Conservation (phyloP, 2,329 filamentous ascomycete species). For the Colletotrichum tropicale region DNA sequence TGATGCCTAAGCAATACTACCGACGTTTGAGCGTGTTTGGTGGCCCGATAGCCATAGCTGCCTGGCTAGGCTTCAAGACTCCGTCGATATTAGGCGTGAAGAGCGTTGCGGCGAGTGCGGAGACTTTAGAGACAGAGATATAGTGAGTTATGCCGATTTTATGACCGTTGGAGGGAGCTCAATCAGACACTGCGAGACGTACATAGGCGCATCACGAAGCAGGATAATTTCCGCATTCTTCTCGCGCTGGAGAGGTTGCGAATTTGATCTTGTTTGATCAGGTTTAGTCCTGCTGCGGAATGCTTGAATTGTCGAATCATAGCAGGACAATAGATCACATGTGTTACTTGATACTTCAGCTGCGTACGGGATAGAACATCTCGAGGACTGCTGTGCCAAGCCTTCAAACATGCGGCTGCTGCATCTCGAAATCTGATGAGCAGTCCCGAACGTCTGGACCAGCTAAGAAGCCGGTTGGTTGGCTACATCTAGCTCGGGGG, state of each 20-base stretch:
- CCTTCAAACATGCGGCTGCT: background rate
- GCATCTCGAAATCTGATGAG: background rate
- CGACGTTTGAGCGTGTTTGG: background rate
- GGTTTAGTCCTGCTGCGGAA: background rate
- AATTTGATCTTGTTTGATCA: background rate
- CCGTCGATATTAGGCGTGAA: background rate
- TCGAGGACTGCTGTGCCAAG: background rate
- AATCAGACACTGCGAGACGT: background rate
- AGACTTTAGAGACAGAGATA: background rate
- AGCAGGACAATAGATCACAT: background rate
- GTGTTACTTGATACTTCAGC: accelerated
- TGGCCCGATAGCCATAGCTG: background rate
- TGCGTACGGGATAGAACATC: background rate
- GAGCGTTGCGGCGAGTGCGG: background rate
- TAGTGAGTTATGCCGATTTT: background rate
- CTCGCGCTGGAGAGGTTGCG: background rate
- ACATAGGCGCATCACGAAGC: background rate
- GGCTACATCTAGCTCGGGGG: background rate
- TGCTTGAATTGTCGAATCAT: background rate
- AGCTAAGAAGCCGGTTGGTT: background rate
- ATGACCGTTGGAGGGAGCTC: background rate
- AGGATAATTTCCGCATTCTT: background rate
- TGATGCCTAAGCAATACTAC: background rate
- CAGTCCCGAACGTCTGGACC: background rate
- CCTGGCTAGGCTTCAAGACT: background rate